These are phyloP conservation scores for Podila clonocystis DNA, from an alignment of 192 early-diverging fungal species.

Conservation along the genomic window DNA sequence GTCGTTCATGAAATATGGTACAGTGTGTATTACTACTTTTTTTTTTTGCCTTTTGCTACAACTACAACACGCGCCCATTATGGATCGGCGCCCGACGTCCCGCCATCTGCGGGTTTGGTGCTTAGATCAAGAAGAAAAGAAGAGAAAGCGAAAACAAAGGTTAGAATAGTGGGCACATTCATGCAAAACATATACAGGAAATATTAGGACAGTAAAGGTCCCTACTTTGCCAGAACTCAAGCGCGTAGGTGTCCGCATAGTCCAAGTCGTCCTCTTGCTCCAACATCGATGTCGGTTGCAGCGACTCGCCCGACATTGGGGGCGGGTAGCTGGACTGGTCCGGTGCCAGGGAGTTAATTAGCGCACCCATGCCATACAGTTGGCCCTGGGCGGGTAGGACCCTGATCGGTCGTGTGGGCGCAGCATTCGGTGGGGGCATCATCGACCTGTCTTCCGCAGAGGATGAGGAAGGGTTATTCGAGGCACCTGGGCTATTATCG, in stretches of 20 bases:
- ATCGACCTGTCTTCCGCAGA: not conserved
- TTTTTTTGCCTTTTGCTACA: too few species aligned
- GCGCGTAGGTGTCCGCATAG: not conserved
- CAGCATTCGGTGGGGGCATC: not conserved
- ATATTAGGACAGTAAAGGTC: not conserved
- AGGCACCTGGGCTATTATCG: not conserved
- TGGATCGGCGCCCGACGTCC: not conserved
- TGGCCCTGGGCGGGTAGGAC: slow-evolving; percentile 18
- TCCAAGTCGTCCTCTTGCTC: not conserved
- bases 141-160: not conserved
- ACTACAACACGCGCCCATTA: not conserved
- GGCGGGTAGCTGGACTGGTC: not conserved
- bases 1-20: not conserved
- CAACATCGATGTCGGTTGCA: not conserved
- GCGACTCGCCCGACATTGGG: not conserved
- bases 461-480: too few species aligned
- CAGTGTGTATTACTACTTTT: not conserved
- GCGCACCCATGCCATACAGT: slow-evolving; percentile 20
- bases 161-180: too few species aligned
- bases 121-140: not conserved
- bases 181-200: not conserved
- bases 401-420: slow-evolving; percentile 2
- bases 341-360: slow-evolving; percentile 1
- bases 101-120: not conserved
- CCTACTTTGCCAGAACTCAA: slow-evolving; percentile 1